phyloP scores from a whole-genome alignment of 2,329 filamentous ascomycete species.

The Exophiala aquamarina region DNA sequence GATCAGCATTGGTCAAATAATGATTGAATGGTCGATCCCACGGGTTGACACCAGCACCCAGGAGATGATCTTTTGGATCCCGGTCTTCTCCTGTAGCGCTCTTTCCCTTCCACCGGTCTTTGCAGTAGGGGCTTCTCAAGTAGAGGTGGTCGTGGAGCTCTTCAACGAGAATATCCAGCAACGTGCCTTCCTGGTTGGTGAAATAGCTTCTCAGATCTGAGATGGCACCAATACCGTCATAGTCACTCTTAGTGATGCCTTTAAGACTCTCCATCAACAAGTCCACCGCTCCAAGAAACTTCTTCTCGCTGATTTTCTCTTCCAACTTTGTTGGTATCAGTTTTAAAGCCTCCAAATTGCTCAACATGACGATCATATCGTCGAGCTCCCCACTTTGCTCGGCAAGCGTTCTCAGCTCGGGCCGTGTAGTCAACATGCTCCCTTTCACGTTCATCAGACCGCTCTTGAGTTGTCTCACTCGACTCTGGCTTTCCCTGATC shows the following conservation, averaged over 20 bases:
- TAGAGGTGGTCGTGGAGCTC: slow-evolving; percentile 97
- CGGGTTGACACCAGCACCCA: slow-evolving; percentile 31
- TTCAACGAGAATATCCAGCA: slow-evolving; percentile 95
- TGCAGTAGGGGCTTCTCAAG: slow-evolving; percentile 95
- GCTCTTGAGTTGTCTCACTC: slow-evolving; percentile 78
- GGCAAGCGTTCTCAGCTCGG: slow-evolving; percentile 87
- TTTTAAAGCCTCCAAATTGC: slow-evolving; percentile 83
- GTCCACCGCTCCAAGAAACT: slow-evolving; percentile 89
- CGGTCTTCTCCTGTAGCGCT: slow-evolving; percentile 35
- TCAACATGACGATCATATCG: slow-evolving; percentile 78
- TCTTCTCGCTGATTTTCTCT: slow-evolving; percentile 91
- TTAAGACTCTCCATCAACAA: slow-evolving; percentile 84
- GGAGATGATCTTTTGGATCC: slow-evolving; percentile 25
- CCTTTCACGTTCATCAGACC: slow-evolving; percentile 78
- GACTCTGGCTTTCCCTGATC: slow-evolving; percentile 82
- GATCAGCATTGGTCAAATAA: slow-evolving; percentile 59
- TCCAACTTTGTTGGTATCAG: slow-evolving; percentile 89
- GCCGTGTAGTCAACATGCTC: slow-evolving; percentile 80
- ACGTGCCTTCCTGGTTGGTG: slow-evolving; percentile 83
- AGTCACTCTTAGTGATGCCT: slow-evolving; percentile 79
- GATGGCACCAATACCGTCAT: slow-evolving; percentile 88
- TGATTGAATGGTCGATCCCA: slow-evolving; percentile 57
- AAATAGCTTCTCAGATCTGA: slow-evolving; percentile 84
- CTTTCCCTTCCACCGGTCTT: slow-evolving; percentile 88
- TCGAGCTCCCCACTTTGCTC: slow-evolving; percentile 88